Base-by-base conservation (phyloP, 257 asterid genomes). In the Salvia hispanica region DNA sequence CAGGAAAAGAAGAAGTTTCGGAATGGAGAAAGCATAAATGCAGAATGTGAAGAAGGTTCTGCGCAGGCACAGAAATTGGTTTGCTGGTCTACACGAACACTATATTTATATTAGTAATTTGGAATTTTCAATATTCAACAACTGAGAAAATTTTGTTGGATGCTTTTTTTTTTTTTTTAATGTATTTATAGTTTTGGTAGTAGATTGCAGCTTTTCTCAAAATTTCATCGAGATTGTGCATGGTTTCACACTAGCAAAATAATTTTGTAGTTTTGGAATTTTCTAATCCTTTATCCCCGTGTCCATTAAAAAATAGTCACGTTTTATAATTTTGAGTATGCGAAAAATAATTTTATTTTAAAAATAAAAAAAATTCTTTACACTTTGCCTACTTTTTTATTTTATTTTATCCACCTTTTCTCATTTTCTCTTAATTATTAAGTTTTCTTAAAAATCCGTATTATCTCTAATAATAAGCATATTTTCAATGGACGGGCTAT, bases 1-100 rank as follows among this genome's bases (percentile, higher is more conserved):
- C 8, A 55, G 6, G 44, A 2, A 28, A 10, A 64, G 60, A 62
- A 70, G 81, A 60, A 70, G 77, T 33, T 75, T 68, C 76, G 62
- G 62, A 36, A 54, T 33, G 71, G 13, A 3, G 5, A 33, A 39
- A 54, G 52, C 40, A 12, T 8, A 21, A 54, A 70, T 18, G 69
- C 18, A 21, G 10, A 58, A 57, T 39, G 60, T 46, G 66, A 54
- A 69, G 71, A 69, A 62, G 66, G 37, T 74, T 61, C 74, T 53
- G 28, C 9, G 54, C 28, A 21, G 53, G 61, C 7, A 36, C 52
- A 46, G 37, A 10, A 45, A 13, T 42, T 57, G 53, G 66, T 42
- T 2, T 39, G 37, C 12, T n/a, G 52, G 74, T 33, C 62, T 36
- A 57, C 37, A 9, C 37, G 18, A 4, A 4, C 59, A 57, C 21